Base-by-base conservation (phyloP, 495 filamentous ascomycete species). In the Aspergillus cavernicola region DNA sequence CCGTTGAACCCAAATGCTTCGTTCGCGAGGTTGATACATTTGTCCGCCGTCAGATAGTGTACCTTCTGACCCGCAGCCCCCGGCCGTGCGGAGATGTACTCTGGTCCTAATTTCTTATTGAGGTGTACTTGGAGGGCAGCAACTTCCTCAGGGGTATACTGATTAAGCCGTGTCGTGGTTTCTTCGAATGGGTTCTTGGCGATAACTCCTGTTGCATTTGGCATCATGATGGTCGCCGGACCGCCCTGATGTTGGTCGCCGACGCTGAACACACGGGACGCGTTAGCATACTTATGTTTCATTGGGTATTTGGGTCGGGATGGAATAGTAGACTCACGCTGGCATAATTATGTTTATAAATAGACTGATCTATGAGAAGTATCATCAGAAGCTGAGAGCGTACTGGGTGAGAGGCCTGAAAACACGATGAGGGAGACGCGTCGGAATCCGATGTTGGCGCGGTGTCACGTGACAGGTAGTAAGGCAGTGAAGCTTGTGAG, bases 1-100 rank as follows among this genome's bases (percentile, higher is more conserved):
- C 93, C 93, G 70, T 97, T 97, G 75, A 99, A 99, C 8, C 93
- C 93, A 70, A 99, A 97, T 4, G 97, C 88, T 60, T 99, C 90
- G 62, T 99, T 99, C 29, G 93, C 93, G 31, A 99, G 85, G 45
- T 87, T 88, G 58, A 99, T 97, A 66, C 84, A 88, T 72, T 97
- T 97, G 59, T 97, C 90, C 6, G 88, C 90, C 10, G 87, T 81
- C 24, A 99, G 76, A 70, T 99, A 97, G 62, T 93, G 88, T 15
- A 97, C 85, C 66, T 88, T 92, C 50, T 83, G 81, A 35, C 90
- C 91, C 0, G 82, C 84, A 6, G 88, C 83, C 15, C 95, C 93
- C 13, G 85, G 76, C 60, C 93, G 78, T 5, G 87, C 79, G 2
- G 91, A 97, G 40, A 99, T 85, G 65, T 92, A 97, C 73, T 99